Conservation (phyloP, 2,329 filamentous ascomycete genomes). For the Ophiostoma fasciatum region DNA sequence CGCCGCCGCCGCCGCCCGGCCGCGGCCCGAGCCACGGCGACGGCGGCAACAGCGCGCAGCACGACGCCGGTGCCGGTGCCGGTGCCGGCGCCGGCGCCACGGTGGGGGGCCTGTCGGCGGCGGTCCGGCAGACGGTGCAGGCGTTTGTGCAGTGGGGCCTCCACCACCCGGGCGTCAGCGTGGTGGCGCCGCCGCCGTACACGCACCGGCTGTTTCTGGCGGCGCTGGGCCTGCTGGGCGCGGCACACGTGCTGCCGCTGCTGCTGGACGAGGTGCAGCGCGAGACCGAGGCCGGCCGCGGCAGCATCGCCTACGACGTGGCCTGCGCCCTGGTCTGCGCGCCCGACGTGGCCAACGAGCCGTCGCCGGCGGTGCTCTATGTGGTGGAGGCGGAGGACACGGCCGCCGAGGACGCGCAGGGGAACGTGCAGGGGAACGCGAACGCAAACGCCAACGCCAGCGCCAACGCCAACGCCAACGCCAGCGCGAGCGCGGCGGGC, state of each 20-base stretch:
- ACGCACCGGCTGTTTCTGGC: conserved; percentile 56
- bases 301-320: conserved; percentile 51
- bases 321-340: conserved; percentile 55
- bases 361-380: conserved; percentile 17
- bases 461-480: not conserved
- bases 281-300: conserved; percentile 43
- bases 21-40: not conserved
- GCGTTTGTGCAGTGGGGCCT: conserved; percentile 53
- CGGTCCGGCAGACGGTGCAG: conserved; percentile 46
- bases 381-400: not conserved
- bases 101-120: conserved; percentile 37
- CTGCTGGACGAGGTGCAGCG: conserved; percentile 54
- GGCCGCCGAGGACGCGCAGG: too few relatives aligned
- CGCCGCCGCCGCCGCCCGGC: not conserved
- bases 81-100: conserved; percentile 22
- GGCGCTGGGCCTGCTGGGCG: conserved; percentile 45
- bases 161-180: conserved; percentile 36
- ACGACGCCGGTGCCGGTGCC: too few relatives aligned
- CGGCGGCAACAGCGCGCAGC: not conserved
- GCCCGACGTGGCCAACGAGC: conserved; percentile 36
- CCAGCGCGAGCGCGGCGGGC: not conserved
- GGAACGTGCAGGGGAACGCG: too few relatives aligned
- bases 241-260: conserved; percentile 41
- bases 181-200: conserved; percentile 49
- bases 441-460: not conserved